Base-by-base conservation (phyloP, 2,329 filamentous ascomycete genomes). In the Zarea fungicola region DNA sequence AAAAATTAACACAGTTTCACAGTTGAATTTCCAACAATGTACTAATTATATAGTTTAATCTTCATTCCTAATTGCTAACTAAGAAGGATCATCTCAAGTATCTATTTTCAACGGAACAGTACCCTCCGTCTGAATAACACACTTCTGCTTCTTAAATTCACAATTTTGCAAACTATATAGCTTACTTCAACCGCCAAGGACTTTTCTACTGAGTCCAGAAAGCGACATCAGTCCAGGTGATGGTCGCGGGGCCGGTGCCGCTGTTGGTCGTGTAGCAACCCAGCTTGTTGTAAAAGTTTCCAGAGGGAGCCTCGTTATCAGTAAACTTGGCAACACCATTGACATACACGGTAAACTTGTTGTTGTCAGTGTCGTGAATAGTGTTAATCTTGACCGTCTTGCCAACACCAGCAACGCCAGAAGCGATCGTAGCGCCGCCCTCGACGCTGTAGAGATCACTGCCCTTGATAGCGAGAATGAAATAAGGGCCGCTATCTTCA, bases 221-320 rank as follows among this genome's bases (percentile, higher is more conserved):
- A 25, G 42, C 43, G 18, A 55, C 50, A 42, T 58, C 42, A 43
- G 25, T 54, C 56, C 56, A 58, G 19, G 54, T 55, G 41, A 58
- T 51, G 31, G 39, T 52, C 11, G 57, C 16, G n/a, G 23, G 42
- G 8, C 56, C 56, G 8, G 46, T 52, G 16, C 56, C 54, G 23
- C 42, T 53, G 41, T 55, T 44, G 19, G 56, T 58, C 9, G 52
- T 47, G 31, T 56, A 58, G 22, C 55, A 54, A 26, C 56, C 56
- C 28, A 55, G 46, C 53, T 57, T 57, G 54, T 58, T 55, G 41
- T 57, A 57, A 25, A 57, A 58, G 48, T 48, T 50, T 9, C 54
- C 56, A 14, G 41, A 36, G 2, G 56, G 56, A 16, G 54, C 55
- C 29, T 49, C 51, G n/a, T 54, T 44, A 35, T 55, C 53, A 4